Percentiles rank a stretch among this genome's conserved stretches.
phyloP scores from a whole-genome alignment of 2,329 filamentous ascomycete species.

The Chalaropsis thielavioides region DNA sequence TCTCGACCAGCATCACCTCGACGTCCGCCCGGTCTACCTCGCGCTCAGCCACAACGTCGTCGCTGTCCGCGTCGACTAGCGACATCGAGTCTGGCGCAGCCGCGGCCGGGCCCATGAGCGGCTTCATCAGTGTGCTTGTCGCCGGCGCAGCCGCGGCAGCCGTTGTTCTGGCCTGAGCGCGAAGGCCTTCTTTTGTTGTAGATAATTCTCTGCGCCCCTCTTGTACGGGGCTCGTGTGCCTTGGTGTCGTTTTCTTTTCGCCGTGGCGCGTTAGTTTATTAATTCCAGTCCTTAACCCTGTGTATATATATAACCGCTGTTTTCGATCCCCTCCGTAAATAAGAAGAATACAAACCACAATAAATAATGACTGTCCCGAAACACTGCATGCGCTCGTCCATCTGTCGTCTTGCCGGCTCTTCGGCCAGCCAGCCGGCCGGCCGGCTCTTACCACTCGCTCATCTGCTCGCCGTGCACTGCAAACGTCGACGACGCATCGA shows the following conservation, averaged over 20 bases:
- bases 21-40: constrained; percentile 1
- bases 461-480: constrained; percentile 16
- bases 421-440: no score
- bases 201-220: neutral
- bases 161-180: neutral
- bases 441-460: constrained; percentile 12
- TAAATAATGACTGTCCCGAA: neutral
- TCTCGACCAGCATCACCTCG: neutral
- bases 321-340: neutral
- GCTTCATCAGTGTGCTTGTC: neutral
- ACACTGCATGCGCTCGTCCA: neutral
- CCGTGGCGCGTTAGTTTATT: neutral
- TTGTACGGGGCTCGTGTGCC: neutral
- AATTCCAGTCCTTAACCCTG: neutral
- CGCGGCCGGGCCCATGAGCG: neutral
- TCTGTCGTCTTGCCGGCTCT: neutral
- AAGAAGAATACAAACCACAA: neutral
- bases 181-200: neutral
- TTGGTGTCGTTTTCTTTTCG: neutral
- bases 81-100: neutral
- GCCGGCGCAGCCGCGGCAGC: neutral
- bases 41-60: neutral
- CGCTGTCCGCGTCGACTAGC: neutral
- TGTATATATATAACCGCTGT: constrained; percentile 2
- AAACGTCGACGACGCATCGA: constrained; percentile 17